Conservation (phyloP, 257 asterid genomes). For the Solanum boliviense region DNA sequence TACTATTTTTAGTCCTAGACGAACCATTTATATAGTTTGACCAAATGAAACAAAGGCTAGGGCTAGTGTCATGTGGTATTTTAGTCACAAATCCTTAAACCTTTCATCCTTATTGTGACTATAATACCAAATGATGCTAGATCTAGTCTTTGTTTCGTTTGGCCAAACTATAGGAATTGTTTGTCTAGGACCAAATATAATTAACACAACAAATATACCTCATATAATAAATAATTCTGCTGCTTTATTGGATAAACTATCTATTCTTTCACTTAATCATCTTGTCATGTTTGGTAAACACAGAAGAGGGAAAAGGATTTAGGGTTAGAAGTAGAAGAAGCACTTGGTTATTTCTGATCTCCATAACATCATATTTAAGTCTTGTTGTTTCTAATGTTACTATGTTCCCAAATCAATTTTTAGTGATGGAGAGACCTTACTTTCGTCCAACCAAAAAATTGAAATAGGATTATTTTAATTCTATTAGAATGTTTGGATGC, state of each 20-base stretch:
- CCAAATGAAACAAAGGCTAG: neutral
- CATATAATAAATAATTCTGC: too few relatives aligned
- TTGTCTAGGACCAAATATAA: neutral
- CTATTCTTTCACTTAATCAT: neutral
- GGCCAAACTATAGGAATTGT: neutral
- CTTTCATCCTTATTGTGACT: neutral
- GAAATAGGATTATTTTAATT: conserved; percentile 11
- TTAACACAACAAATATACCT: neutral
- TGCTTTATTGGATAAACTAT: neutral
- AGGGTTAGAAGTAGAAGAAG: neutral
- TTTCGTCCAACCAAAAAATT: conserved; percentile 14
- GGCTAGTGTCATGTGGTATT: neutral
- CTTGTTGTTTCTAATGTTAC: neutral
- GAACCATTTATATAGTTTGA: neutral
- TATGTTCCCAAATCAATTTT: conserved; percentile 12
- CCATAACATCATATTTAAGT: neutral
- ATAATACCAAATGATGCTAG: neutral
- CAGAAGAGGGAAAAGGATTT: neutral
- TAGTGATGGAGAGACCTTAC: conserved; percentile 4
- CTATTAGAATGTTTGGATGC: neutral
- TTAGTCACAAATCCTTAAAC: neutral
- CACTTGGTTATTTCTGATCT: neutral
- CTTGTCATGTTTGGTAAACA: neutral
- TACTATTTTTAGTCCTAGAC: neutral
- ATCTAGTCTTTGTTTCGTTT: too few relatives aligned